A percentile compares a stretch with the other conserved stretches of the same genome.
Conservation (phyloP, 2,329 filamentous ascomycete genomes). For the Colletotrichum horii region DNA sequence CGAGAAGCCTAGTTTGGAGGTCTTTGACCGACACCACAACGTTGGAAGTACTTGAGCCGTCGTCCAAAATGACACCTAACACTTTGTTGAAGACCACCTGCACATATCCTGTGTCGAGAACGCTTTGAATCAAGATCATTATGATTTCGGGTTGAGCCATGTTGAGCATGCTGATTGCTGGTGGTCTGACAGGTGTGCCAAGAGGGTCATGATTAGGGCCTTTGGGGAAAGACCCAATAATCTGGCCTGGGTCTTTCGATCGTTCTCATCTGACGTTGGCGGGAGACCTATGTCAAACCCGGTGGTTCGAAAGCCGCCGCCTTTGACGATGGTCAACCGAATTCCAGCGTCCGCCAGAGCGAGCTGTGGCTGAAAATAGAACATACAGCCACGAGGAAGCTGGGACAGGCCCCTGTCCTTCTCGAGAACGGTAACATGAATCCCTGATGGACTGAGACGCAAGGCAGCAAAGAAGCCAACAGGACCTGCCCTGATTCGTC, state of each 20-base stretch:
- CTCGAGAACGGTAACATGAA: background rate
- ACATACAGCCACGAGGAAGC: background rate
- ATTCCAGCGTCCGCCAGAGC: background rate
- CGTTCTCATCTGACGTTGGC: background rate
- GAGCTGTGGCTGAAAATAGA: background rate
- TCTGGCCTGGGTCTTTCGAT: background rate
- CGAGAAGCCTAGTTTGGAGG: background rate
- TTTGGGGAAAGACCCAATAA: background rate
- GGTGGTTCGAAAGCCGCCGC: background rate
- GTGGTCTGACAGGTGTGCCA: background rate
- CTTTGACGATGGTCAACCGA: background rate
- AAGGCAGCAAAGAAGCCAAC: background rate
- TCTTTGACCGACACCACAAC: background rate
- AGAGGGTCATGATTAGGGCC: background rate
- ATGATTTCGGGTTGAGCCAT: background rate
- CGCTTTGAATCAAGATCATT: background rate
- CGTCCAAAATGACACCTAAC: background rate
- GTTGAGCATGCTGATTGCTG: background rate
- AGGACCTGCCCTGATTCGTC: slow-evolving; percentile 31
- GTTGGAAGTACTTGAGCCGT: background rate
- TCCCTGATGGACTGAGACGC: background rate
- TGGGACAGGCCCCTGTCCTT: background rate
- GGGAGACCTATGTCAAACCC: background rate
- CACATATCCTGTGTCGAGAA: background rate
- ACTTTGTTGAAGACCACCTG: background rate